Evolutionary conservation across 257 asterid genomes (phyloP), one percentile per base, ranked within the genome.

Genomic region (Anisodus tanguticus): DNA sequence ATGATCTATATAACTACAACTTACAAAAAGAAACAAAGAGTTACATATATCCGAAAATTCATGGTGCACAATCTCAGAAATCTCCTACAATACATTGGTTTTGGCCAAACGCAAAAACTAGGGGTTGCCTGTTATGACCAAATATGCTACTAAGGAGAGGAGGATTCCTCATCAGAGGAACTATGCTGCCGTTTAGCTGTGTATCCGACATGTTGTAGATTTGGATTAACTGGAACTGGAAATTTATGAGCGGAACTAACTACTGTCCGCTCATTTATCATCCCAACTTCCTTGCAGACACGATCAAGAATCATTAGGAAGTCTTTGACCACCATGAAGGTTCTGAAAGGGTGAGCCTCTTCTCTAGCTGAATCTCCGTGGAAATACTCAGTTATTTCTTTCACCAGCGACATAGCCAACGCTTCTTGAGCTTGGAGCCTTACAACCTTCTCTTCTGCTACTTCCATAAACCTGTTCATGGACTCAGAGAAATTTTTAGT

Each of bases 191-290:
- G 82, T 67, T 58, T 81, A 66, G 81, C 83, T 47, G 76, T 60
- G 62, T 64, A 81, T 8, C 85, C 71, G 72, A 81, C 85, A 80
- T 71, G 85, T 69, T 79, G 89, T 71, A 84, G 86, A 67, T 60
- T 84, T n/a, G 89, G 89, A 64, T 84, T 81, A 57, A 81, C 89
- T 22, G 89, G 89, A 70, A 87, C 85, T 22, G 89, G 89, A 45
- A 87, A 87, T 51, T 81, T 84, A 55, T 84, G 71, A 3, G 84
- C 89, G 5, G 87, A 80, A 57, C 83, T 71, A 51, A 87, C 60
- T 11, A 41, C 35, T 12, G 68, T 80, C n/a, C 83, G 70, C 51
- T 87, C 89, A 66, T 84, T 87, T 55, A 81, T 84, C 81, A 45
- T 41, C 8, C 86, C 86, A 31, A 86, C 88, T 80, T 86, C 88